phyloP scores from a whole-genome alignment of 805 yeast species.

The Isabelozyma rhagii region DNA sequence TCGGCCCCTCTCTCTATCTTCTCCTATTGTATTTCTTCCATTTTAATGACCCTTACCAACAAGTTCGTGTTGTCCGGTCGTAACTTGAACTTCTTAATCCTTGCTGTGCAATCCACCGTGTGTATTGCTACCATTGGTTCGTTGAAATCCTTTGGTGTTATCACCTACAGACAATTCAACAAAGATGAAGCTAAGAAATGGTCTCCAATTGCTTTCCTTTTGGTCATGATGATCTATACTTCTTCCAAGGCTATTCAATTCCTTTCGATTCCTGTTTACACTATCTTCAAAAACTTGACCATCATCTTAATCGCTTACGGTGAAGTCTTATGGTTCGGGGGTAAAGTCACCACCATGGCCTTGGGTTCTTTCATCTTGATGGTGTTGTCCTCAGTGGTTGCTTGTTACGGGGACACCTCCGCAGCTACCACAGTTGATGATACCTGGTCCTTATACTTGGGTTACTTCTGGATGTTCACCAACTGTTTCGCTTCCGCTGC shows the following conservation, averaged over 20 bases:
- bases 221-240: conserved; percentile 94
- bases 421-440: conserved; percentile 38
- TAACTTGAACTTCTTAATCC: conserved; percentile 80
- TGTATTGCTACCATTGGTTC: conserved; percentile 71
- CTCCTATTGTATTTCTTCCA: conserved; percentile 89
- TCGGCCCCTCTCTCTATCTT: conserved; percentile 68
- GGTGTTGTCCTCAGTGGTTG: conserved; percentile 95
- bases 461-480: conserved; percentile 95
- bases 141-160: conserved; percentile 71
- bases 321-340: conserved; percentile 97
- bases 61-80: conserved; percentile 84
- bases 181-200: conserved; percentile 89
- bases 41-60: conserved; percentile 96
- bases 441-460: conserved; percentile 52
- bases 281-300: conserved; percentile 96
- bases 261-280: conserved; percentile 91
- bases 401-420: conserved; percentile 79
- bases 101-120: conserved; percentile 85
- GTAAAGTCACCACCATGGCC: conserved; percentile 85
- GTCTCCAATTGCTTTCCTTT: conserved; percentile 87
- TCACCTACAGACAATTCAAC: conserved; percentile 84
- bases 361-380: conserved; percentile 83
- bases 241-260: conserved; percentile 91
- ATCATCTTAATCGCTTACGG: conserved; percentile 97
- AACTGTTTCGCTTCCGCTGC: conserved; percentile 95